Base-by-base conservation (phyloP, 2,329 filamentous ascomycete species). In the Claviceps paspali region DNA sequence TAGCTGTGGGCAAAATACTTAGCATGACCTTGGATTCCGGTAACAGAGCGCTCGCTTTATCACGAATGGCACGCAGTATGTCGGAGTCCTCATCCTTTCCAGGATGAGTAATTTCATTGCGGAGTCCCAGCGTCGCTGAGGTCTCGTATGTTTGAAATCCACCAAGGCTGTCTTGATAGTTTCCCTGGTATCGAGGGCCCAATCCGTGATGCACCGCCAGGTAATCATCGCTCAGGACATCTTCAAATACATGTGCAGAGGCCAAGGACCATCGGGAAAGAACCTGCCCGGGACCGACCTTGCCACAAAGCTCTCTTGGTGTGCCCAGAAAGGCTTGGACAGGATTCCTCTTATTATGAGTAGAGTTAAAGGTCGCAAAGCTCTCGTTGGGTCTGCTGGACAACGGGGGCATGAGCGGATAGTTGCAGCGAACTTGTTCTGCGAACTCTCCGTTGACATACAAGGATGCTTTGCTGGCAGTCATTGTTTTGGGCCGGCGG, bases 91-190 rank as follows among this genome's bases (percentile, higher is more conserved):
- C 85, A 45, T 93, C 85, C 52, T 86, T 92, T 10, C 86, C 87
- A 2, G 84, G 80, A 56, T 93, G 83, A 27, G 93, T 68, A 36
- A 86, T 75, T 52, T 98, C 91, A 49, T 96, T 96, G 32, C 88
- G 80, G 37, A 95, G 69, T 41, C 92, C 91, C 28, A 98, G 64
- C 38, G 83, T 79, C 6, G 91, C 88, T 1, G 91, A 96, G 6
- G 91, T 88, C 49, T 82, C 77, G 53, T 98, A 98, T 0, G 92
- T 98, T 52, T 96, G 86, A 51, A 98, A 93, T 2, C 86, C 88
- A 5, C 92, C 91, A 11, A 98, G 69, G 47, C 85, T 91, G 52
- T 98, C 91, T 58, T 98, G 91, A 48, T 93, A 94, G 53, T 98
- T 98, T 12, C 91, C 91, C 51, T 85, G 79, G 49, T 98, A 98